Conservation (phyloP, 2,329 filamentous ascomycete genomes). For the Colletotrichum cereale region DNA sequence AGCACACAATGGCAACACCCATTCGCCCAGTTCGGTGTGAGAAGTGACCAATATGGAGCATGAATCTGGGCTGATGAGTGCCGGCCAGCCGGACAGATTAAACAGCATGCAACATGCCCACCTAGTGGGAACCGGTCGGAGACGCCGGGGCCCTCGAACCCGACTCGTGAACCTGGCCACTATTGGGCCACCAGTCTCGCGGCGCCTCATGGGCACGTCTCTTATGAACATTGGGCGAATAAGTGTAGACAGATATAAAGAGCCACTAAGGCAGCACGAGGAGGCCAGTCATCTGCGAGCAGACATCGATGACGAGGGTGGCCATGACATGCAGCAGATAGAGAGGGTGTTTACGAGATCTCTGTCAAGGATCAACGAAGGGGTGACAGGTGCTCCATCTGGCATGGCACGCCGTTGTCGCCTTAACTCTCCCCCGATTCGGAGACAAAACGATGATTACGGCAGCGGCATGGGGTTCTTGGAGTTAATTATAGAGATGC, state of each 20-base stretch:
- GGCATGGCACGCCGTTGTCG: slow-evolving; percentile 1
- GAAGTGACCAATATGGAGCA: background rate
- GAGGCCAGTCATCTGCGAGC: background rate
- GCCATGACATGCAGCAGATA: background rate
- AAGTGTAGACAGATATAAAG: background rate
- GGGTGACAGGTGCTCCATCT: slow-evolving; percentile 27
- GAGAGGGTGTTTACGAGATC: slow-evolving; percentile 17
- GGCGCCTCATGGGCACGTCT: background rate
- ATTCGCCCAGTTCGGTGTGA: background rate
- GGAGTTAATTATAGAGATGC: slow-evolving; percentile 35
- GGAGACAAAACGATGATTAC: slow-evolving; percentile 24
- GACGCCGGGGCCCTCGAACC: slow-evolving; percentile 17
- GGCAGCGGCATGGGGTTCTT: slow-evolving; percentile 4
- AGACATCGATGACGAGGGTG: slow-evolving; percentile 3
- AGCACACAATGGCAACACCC: background rate
- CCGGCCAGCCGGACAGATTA: background rate
- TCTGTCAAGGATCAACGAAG: slow-evolving; percentile 30
- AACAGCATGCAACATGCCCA: slow-evolving; percentile 1
- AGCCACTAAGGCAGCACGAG: slow-evolving; percentile 22
- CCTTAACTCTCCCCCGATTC: background rate
- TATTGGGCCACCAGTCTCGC: background rate
- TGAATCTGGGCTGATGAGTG: background rate
- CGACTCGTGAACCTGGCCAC: background rate
- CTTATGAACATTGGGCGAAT: background rate
- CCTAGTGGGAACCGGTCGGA: slow-evolving; percentile 16